phyloP scores from a whole-genome alignment of 305 asterid genomes.

The Salvia sclarea region DNA sequence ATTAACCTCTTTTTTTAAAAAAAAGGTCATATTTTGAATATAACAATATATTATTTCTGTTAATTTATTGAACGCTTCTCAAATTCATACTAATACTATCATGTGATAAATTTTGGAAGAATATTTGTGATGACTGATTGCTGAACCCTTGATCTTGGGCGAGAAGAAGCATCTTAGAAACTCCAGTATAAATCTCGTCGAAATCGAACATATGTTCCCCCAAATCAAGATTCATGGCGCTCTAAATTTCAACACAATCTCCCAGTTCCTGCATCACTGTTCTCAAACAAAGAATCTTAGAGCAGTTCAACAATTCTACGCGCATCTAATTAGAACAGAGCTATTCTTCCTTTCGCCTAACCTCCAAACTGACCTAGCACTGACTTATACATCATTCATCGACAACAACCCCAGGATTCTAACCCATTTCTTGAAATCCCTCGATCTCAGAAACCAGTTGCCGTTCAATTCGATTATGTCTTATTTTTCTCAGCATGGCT shows the following conservation, averaged over 20 bases:
- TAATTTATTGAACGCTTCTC: background rate
- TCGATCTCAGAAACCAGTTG: slow-evolving; percentile 55
- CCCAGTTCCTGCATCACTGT: slow-evolving; percentile 52
- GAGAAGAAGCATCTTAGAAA: background rate
- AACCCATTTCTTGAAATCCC: slow-evolving; percentile 51
- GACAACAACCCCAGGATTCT: slow-evolving; percentile 31
- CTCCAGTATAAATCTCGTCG: background rate
- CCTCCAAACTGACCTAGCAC: slow-evolving; percentile 57
- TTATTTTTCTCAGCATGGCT: slow-evolving; percentile 58
- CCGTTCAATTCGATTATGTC: slow-evolving; percentile 78
- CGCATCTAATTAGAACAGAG: slow-evolving; percentile 59
- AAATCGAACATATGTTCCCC: slow-evolving; percentile 26
- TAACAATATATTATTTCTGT: too few species aligned
- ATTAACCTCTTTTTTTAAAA: too few species aligned
- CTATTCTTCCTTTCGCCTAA: slow-evolving; percentile 57
- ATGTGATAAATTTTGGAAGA: background rate
- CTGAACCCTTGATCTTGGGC: background rate
- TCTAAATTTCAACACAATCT: slow-evolving; percentile 37
- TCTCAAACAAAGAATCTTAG: slow-evolving; percentile 52
- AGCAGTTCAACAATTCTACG: slow-evolving; percentile 51
- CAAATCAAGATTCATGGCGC: slow-evolving; percentile 29
- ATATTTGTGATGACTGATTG: background rate
- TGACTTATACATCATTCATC: slow-evolving; percentile 44
- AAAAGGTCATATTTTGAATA: too few species aligned
- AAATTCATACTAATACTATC: too few species aligned